A percentile compares a stretch with the other conserved stretches of the same genome.
phyloP scores from a whole-genome alignment of 169 alveolate species.

The Miamiensis avidus region DNA sequence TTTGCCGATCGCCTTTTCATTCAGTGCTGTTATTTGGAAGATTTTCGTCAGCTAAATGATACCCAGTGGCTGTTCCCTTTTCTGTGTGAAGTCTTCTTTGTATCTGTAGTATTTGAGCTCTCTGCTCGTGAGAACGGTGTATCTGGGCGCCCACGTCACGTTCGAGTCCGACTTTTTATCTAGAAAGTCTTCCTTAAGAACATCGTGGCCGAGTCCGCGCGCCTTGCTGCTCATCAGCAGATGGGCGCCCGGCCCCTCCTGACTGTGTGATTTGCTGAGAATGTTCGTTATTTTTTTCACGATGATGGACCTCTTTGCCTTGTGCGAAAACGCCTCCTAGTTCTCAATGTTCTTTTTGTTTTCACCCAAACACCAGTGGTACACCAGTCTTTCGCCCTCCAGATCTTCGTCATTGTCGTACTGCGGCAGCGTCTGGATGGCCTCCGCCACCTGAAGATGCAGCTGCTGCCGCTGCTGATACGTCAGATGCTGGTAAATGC shows the following conservation, averaged over 20 bases:
- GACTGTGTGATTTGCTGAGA: background rate
- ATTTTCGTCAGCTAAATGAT: constrained; percentile 15
- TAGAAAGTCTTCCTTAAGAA: too few relatives aligned
- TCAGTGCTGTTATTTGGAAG: constrained; percentile 11
- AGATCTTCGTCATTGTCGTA: constrained; percentile 28
- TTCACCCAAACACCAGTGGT: constrained; percentile 24
- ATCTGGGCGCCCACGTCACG: background rate
- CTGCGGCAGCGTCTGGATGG: constrained; percentile 42
- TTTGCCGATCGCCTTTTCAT: constrained; percentile 12
- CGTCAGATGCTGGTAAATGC: constrained; percentile 53
- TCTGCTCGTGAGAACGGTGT: background rate
- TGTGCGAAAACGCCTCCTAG: constrained; percentile 27
- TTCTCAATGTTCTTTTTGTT: background rate
- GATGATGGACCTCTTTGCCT: constrained; percentile 39
- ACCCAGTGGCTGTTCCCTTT: background rate
- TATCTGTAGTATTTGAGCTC: background rate
- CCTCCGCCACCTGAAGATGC: constrained; percentile 56
- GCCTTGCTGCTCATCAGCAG: too few relatives aligned
- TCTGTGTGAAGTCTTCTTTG: background rate
- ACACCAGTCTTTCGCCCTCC: constrained; percentile 25
- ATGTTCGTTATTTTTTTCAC: constrained; percentile 25
- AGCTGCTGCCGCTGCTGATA: constrained; percentile 50
- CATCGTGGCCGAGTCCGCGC: too few relatives aligned
- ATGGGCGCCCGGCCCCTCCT: too few relatives aligned
- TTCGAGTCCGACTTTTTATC: background rate